Base-by-base conservation (phyloP, 75 land plant species). In the Pinus taeda region DNA sequence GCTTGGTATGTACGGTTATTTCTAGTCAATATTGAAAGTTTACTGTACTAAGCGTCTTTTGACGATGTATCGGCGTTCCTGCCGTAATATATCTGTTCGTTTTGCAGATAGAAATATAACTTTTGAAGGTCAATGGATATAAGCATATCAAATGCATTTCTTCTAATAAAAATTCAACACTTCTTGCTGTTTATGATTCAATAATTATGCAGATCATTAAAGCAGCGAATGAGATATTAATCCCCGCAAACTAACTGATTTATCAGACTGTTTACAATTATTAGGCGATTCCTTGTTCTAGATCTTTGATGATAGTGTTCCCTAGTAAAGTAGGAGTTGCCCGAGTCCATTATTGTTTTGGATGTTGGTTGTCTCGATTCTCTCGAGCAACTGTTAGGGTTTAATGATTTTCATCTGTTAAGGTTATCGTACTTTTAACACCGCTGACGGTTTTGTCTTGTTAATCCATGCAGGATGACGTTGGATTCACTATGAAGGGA, bases 381-480 rank as follows among this genome's bases (percentile, higher is more conserved):
- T 39, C 22, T 11, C 8, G 42, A 64, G 8, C 9, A 64, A 18
- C 37, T 29, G 13, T 11, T 4, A 9, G 39, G 49, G 21, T 69
- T 20, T n/a, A 42, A 69, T 8, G 9, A 8, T 39, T 69, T 20
- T 42, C 3, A 69, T 21, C 24, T 21, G 42, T 42, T 69, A 18
- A 7, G 42, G 5, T 6, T 39, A 39, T 6, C 6, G 42, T 39
- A 39, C 42, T 39, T 39, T 39, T 39, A 39, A 39, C 55, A 49
- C 55, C 12, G n/a, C 55, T 69, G 55, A 69, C 42, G 22, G 11
- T 42, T 69, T 69, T 20, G 49, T 69, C 20, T 69, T 69, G 17
- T 69, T 45, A 69, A n/a, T 42, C 42, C 18, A 37, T 69, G 22
- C 72, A 69, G 55, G n/a, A 20, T 69, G 72, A 69, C 42, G 21